phyloP scores from a whole-genome alignment of 768 basidiomycete genomes.

The Lentinus brumalis region DNA sequence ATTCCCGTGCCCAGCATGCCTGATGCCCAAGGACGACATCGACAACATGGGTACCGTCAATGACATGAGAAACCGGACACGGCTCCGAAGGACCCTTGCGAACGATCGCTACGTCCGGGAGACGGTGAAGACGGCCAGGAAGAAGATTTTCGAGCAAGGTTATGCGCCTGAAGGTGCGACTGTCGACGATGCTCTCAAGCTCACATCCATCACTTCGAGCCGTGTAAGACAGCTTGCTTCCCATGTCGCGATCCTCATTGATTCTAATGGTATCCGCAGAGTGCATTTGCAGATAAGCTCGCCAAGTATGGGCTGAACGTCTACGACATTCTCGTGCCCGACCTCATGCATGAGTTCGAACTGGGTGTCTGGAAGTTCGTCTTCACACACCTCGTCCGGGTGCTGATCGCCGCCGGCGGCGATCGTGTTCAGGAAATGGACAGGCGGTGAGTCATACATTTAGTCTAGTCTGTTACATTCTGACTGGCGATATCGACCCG shows the following conservation, averaged over 20 bases:
- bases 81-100: no score
- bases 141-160: no score
- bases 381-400: constrained; percentile 30
- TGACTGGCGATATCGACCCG: no score
- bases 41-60: not conserved
- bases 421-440: constrained; percentile 8
- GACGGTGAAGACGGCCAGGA: no score
- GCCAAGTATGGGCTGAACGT: constrained; percentile 27
- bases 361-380: constrained; percentile 35
- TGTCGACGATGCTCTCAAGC: no score
- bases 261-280: no score
- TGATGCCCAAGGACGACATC: not conserved
- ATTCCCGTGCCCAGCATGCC: constrained; percentile 6
- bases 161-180: no score
- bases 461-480: no score
- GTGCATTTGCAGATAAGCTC: constrained; percentile 33
- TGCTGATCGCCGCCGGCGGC: constrained; percentile 12
- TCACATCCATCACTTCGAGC: no score
- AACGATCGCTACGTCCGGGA: no score
- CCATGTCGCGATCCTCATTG: no score
- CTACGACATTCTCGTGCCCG: constrained; percentile 28
- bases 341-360: constrained; percentile 39
- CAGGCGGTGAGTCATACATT: constrained; percentile 1
- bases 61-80: not conserved
- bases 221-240: no score